phyloP scores from a whole-genome alignment of 1,139 yeast genomes.

The Tardiomyces depauwii region DNA sequence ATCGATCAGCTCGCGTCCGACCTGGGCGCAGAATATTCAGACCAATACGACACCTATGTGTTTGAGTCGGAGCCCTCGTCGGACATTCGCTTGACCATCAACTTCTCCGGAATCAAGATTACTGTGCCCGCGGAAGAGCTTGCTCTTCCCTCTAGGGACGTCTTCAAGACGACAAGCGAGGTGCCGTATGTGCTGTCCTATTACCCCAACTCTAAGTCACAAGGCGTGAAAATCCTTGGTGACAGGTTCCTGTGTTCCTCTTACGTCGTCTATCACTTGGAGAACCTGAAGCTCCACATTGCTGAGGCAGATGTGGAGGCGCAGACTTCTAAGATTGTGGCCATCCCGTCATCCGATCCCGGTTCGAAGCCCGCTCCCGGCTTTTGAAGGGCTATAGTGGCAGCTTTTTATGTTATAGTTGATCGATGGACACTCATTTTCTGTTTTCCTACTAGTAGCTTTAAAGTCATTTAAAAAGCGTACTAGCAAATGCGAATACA shows the following conservation, averaged over 20 bases:
- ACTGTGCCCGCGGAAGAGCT: conserved; percentile 33
- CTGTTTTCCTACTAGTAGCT: no score
- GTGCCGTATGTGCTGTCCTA: conserved; percentile 6
- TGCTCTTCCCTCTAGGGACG: no score
- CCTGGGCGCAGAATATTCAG: neutral
- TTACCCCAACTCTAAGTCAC: conserved; percentile 6
- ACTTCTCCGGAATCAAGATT: conserved; percentile 32
- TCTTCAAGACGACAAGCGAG: conserved; percentile 10
- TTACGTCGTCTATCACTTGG: conserved; percentile 69
- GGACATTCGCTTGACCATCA: conserved; percentile 19
- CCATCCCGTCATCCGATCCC: neutral
- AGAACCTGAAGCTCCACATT: conserved; percentile 45
- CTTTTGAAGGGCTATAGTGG: neutral
- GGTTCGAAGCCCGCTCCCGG: neutral
- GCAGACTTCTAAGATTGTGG: neutral
- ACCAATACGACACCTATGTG: neutral
- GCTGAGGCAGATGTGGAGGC: conserved; percentile 42
- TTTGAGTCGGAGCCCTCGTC: neutral
- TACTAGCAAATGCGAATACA: no score
- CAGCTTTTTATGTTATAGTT: no score
- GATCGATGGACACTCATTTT: no score
- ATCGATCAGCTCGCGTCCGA: neutral
- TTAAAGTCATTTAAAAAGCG: no score
- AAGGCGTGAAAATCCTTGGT: conserved; percentile 37
- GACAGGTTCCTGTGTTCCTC: conserved; percentile 65